These are phyloP conservation scores for Mallotus repandus DNA, from an alignment of 441 rosid species.

Conservation along the genomic window DNA sequence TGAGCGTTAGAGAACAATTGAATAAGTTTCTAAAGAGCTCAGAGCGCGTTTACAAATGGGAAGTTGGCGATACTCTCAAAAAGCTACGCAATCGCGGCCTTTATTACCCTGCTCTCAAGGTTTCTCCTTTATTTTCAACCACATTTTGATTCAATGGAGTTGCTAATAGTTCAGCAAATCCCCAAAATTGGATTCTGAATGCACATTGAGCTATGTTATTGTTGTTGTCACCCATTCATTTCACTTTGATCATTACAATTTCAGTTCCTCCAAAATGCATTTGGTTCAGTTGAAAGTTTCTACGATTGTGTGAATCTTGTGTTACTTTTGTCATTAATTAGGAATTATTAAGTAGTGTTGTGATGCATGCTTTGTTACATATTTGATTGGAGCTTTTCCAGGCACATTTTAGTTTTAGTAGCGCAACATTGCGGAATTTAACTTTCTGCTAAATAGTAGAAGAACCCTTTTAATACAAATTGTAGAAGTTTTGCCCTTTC, in stretches of 20 bases:
- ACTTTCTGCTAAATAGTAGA: background rate
- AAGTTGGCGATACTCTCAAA: constrained; percentile 81
- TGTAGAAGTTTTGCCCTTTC: background rate
- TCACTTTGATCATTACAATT: background rate
- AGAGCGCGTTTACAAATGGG: constrained; percentile 94
- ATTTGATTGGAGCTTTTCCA: background rate
- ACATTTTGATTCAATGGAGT: constrained; percentile 3
- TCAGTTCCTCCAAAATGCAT: background rate
- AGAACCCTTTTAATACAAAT: background rate
- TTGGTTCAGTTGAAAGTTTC: background rate
- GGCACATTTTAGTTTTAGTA: background rate
- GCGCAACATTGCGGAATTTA: background rate
- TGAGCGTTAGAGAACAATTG: constrained; percentile 60
- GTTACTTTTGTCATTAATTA: background rate
- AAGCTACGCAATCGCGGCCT: constrained; percentile 75
- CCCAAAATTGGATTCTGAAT: background rate
- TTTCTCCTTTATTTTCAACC: constrained; percentile 9
- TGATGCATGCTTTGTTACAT: background rate
- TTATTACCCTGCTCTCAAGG: constrained; percentile 88
- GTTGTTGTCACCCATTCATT: background rate
- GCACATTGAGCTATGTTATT: background rate
- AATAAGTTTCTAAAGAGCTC: constrained; percentile 76
- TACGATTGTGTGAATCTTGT: background rate
- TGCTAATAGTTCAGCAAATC: background rate
- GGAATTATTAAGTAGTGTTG: background rate